These are phyloP conservation scores for Keqinozyma sinolaborantium DNA, from an alignment of 1,139 yeast species.

Conservation along the genomic window DNA sequence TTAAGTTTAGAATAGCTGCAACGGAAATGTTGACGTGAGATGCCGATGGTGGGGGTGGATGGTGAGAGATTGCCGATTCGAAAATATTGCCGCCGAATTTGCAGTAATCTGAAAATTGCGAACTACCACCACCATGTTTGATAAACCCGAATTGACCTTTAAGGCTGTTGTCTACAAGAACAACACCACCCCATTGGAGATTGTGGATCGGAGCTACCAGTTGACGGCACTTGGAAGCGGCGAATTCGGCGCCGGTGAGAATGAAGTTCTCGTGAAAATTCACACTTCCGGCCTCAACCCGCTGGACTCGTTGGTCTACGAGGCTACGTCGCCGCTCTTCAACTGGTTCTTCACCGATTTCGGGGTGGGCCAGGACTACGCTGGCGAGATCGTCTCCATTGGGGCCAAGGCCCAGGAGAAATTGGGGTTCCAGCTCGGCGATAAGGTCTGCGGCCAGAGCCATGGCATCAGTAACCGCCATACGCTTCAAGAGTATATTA, in stretches of 20 bases:
- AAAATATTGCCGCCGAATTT: no score
- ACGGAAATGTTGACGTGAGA: no score
- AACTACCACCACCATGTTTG: no score
- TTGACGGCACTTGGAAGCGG: not conserved
- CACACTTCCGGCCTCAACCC: slow-evolving; percentile 65
- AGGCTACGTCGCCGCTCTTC: slow-evolving; percentile 25
- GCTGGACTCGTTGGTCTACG: slow-evolving; percentile 53
- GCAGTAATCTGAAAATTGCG: no score
- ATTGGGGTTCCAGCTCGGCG: slow-evolving; percentile 49
- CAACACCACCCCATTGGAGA: not conserved
- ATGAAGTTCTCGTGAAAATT: slow-evolving; percentile 56
- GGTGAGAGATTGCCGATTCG: no score
- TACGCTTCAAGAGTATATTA: slow-evolving; percentile 27
- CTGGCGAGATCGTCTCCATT: slow-evolving; percentile 60
- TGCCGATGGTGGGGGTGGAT: no score
- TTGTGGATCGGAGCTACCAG: slow-evolving; percentile 1
- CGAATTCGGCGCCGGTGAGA: not conserved
- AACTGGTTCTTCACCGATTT: slow-evolving; percentile 2
- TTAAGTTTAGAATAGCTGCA: no score
- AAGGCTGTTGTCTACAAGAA: not conserved
- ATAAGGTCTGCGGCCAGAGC: slow-evolving; percentile 58
- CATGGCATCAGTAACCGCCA: slow-evolving; percentile 44
- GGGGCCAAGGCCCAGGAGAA: slow-evolving; percentile 40
- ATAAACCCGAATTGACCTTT: no score
- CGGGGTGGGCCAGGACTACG: slow-evolving; percentile 67